A percentile compares a stretch with the other conserved stretches of the same genome.
Conservation (phyloP, 2,329 filamentous ascomycete species). For the Fusarium pseudonygamai region DNA sequence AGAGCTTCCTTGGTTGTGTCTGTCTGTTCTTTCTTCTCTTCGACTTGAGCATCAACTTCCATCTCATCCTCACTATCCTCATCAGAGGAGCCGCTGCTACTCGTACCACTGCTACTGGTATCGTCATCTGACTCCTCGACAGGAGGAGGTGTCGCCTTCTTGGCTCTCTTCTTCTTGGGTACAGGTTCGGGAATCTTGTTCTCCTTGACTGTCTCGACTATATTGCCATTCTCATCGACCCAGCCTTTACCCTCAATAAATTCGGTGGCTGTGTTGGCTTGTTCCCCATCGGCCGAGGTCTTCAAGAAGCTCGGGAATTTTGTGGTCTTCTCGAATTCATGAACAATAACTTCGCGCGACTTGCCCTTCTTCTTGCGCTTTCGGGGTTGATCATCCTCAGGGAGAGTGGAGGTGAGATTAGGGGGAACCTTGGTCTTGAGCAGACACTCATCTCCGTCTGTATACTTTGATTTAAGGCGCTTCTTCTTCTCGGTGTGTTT, state of each 20-base stretch:
- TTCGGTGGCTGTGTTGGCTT: conserved; percentile 56
- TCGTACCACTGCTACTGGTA: conserved; percentile 47
- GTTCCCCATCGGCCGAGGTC: conserved; percentile 46
- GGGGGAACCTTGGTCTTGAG: conserved; percentile 81
- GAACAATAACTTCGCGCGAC: conserved; percentile 71
- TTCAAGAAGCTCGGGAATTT: conserved; percentile 87
- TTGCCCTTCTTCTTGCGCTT: conserved; percentile 67
- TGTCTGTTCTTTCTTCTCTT: conserved; percentile 7
- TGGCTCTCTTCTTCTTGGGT: conserved; percentile 40
- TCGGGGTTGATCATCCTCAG: conserved; percentile 55
- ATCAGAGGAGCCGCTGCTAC: conserved; percentile 48
- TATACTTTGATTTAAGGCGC: conserved; percentile 78
- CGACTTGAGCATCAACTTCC: conserved; percentile 11
- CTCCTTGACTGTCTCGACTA: conserved; percentile 70
- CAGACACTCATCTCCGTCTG: conserved; percentile 80
- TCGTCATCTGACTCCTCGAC: conserved; percentile 44
- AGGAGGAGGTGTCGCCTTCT: conserved; percentile 31
- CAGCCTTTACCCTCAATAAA: conserved; percentile 89
- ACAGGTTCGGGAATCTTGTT: conserved; percentile 41
- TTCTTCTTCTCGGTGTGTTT: conserved; percentile 66
- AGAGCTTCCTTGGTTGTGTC: background rate
- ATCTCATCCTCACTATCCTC: conserved; percentile 42
- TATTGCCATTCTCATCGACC: conserved; percentile 80
- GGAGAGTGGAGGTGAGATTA: conserved; percentile 54
- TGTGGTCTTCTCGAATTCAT: conserved; percentile 88